Conservation (phyloP, 1,139 yeast genomes). For the Zygoascus sp. region DNA sequence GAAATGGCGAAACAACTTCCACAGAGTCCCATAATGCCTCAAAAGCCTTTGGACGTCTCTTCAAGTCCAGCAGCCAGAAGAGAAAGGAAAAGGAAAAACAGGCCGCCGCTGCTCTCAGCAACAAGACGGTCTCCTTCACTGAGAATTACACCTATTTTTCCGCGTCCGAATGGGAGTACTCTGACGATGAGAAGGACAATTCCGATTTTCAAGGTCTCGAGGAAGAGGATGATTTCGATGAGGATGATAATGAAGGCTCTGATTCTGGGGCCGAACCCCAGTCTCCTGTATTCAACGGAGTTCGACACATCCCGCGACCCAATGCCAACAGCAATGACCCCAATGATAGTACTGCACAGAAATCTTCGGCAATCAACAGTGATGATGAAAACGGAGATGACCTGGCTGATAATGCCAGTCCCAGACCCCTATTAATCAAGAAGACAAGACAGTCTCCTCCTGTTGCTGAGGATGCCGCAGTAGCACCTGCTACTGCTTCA, state of each 20-base stretch:
- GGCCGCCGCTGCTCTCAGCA: neutral
- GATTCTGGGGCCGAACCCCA: neutral
- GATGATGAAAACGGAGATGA: slow-evolving; percentile 22
- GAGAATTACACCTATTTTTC: slow-evolving; percentile 27
- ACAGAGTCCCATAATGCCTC: slow-evolving; percentile 8
- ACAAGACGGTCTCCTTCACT: slow-evolving; percentile 26
- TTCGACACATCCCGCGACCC: neutral
- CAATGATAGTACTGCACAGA: too few species aligned
- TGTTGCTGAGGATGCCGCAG: neutral
- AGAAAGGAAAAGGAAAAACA: slow-evolving; percentile 7
- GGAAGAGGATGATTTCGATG: slow-evolving; percentile 20
- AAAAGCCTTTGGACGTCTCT: slow-evolving; percentile 21
- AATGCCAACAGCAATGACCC: neutral
- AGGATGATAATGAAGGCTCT: slow-evolving; percentile 15
- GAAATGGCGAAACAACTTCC: slow-evolving; percentile 64
- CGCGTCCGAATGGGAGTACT: slow-evolving; percentile 31
- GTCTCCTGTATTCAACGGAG: neutral
- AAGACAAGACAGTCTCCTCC: slow-evolving; percentile 14
- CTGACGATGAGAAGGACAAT: slow-evolving; percentile 28
- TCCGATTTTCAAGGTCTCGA: slow-evolving; percentile 26
- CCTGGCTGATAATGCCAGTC: neutral
- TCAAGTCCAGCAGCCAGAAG: slow-evolving; percentile 16
- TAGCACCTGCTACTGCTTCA: neutral
- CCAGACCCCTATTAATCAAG: slow-evolving; percentile 9
- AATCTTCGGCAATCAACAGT: neutral